Evolutionary conservation across 2,329 filamentous ascomycete genomes (phyloP).

Genomic region (Cytospora chrysosperma): DNA sequence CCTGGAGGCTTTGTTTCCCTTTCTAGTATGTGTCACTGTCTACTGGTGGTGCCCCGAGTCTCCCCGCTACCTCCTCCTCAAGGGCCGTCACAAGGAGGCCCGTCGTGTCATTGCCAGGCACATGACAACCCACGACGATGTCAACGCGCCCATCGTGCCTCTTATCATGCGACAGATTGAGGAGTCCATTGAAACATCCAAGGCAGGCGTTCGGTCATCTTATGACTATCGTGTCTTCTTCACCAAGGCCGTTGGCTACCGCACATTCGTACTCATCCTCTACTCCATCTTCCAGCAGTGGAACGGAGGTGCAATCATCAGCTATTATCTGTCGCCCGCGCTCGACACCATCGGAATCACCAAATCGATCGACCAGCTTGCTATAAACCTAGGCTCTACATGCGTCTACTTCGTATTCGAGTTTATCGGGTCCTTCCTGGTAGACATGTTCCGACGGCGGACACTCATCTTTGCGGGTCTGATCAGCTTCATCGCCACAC

Average conservation of each 20-base stretch:
- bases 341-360: conserved; percentile 43
- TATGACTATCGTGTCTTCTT: conserved; percentile 49
- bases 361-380: conserved; percentile 38
- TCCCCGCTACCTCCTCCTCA: conserved; percentile 36
- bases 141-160: conserved; percentile 42
- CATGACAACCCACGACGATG: conserved; percentile 41
- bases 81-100: conserved; percentile 34
- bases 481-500: conserved; percentile 43
- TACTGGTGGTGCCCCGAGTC: conserved; percentile 39
- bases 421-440: conserved; percentile 40
- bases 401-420: conserved; percentile 48
- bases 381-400: conserved; percentile 43
- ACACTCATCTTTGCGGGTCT: conserved; percentile 46
- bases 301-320: conserved; percentile 47
- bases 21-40: conserved; percentile 44
- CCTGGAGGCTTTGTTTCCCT: conserved; percentile 48
- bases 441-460: conserved; percentile 42
- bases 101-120: conserved; percentile 39
- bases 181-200: conserved; percentile 41
- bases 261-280: conserved; percentile 43
- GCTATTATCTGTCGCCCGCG: conserved; percentile 40
- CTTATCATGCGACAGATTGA: conserved; percentile 44
- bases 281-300: conserved; percentile 48
- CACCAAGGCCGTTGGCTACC: conserved; percentile 42
- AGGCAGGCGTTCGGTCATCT: conserved; percentile 36